Evolutionary conservation across 2,329 filamentous ascomycete genomes (phyloP).

Genomic region (Alternaria postmessia): DNA sequence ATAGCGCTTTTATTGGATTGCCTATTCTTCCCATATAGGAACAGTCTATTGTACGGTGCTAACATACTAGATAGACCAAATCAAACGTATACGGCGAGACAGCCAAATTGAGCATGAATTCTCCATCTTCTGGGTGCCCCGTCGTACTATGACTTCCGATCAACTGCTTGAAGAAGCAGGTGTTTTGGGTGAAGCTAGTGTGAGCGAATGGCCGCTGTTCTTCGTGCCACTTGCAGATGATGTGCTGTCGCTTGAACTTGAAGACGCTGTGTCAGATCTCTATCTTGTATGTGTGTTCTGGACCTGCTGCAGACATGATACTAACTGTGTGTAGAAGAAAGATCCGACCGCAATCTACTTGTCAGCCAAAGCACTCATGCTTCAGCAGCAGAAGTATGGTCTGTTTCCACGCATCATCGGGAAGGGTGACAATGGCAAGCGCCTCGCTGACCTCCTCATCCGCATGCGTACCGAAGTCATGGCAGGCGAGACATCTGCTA

Average conservation of each 20-base stretch:
- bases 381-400: slow-evolving; percentile 88
- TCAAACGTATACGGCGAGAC: slow-evolving; percentile 86
- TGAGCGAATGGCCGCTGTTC: slow-evolving; percentile 84
- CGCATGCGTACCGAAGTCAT: slow-evolving; percentile 91
- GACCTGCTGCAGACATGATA: not conserved
- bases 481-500: slow-evolving; percentile 75
- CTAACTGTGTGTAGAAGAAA: slow-evolving; percentile 66
- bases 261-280: slow-evolving; percentile 84
- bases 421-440: slow-evolving; percentile 93
- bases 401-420: slow-evolving; percentile 94
- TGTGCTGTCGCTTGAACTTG: slow-evolving; percentile 87
- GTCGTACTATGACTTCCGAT: slow-evolving; percentile 89
- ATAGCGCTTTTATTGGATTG: slow-evolving; percentile 37
- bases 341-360: slow-evolving; percentile 91
- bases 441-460: slow-evolving; percentile 82
- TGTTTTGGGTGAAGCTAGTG: slow-evolving; percentile 89
- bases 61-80: slow-evolving; percentile 74
- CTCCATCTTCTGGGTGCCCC: slow-evolving; percentile 94
- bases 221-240: slow-evolving; percentile 94
- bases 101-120: slow-evolving; percentile 94
- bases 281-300: slow-evolving; percentile 69
- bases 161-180: slow-evolving; percentile 91
- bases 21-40: slow-evolving; percentile 33
- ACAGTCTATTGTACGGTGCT: slow-evolving; percentile 52
- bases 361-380: slow-evolving; percentile 91